Percentiles rank a stretch among this genome's conserved stretches.
phyloP scores from a whole-genome alignment of 352 stramenopile species.

The Labyrinthula sp. region DNA sequence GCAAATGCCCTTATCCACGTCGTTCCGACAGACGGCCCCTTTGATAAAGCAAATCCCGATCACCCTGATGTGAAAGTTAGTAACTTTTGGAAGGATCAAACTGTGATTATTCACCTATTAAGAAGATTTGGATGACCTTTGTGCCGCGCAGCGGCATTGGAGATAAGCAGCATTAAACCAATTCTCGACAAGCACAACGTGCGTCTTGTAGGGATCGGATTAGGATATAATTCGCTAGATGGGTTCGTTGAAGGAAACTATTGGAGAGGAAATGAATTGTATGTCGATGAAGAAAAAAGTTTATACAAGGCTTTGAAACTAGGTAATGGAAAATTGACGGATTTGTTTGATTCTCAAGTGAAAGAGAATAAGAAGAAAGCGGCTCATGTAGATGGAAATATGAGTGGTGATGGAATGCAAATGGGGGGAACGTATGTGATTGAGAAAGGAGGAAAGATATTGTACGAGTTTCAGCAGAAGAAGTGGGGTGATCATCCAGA shows the following conservation, averaged over 20 bases:
- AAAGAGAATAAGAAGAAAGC: too few species aligned
- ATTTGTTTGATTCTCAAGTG: neutral
- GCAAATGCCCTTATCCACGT: too few species aligned
- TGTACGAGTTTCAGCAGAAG: constrained; percentile 11
- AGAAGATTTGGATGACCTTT: constrained; percentile 6
- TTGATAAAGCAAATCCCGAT: too few species aligned
- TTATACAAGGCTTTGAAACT: constrained; percentile 5
- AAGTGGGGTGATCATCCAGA: constrained; percentile 9
- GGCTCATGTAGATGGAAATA: neutral
- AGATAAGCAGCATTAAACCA: constrained; percentile 2
- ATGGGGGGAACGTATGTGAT: constrained; percentile 6
- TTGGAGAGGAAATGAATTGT: constrained; percentile 3
- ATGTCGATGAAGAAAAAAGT: constrained; percentile 4
- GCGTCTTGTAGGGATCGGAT: constrained; percentile 5
- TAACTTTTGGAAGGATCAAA: constrained; percentile 8
- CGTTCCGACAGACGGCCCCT: too few species aligned
- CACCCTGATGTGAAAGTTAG: constrained; percentile 11
- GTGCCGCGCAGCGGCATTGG: constrained; percentile 2
- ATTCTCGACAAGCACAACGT: constrained; percentile 11
- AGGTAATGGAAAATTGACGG: neutral
- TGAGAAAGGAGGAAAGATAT: constrained; percentile 1
- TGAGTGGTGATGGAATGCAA: constrained; percentile 1
- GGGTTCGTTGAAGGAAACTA: constrained; percentile 5
- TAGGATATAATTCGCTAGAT: constrained; percentile 11
- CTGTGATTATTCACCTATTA: constrained; percentile 1